These are phyloP conservation scores for Aquanectria penicillioides DNA, from an alignment of 2,329 filamentous ascomycete genomes.

Conservation along the genomic window DNA sequence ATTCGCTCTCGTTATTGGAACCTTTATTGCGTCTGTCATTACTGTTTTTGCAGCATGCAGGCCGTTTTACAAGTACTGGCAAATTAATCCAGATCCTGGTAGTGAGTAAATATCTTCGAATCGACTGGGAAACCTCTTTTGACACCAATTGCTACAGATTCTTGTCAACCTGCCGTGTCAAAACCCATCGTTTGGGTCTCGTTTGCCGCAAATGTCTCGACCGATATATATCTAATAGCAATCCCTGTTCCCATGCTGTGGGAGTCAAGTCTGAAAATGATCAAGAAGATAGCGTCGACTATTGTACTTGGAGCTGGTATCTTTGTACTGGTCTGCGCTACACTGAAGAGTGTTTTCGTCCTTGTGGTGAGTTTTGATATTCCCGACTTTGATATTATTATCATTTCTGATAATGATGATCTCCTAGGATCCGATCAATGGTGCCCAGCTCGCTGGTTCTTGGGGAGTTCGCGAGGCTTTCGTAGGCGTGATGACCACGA, in stretches of 20 bases:
- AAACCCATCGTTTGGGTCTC: slow-evolving; percentile 60
- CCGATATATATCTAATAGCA: slow-evolving; percentile 66
- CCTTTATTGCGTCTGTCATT: slow-evolving; percentile 60
- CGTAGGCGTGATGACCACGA: slow-evolving; percentile 53
- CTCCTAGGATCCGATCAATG: slow-evolving; percentile 48
- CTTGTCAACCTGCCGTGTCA: slow-evolving; percentile 59
- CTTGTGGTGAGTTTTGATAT: slow-evolving; percentile 41
- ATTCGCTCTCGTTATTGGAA: slow-evolving; percentile 56
- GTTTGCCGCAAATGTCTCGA: slow-evolving; percentile 61
- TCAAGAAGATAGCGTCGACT: slow-evolving; percentile 50
- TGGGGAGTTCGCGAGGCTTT: slow-evolving; percentile 55
- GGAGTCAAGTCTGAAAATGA: slow-evolving; percentile 44
- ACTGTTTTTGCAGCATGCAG: slow-evolving; percentile 61
- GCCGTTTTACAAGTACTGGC: slow-evolving; percentile 64
- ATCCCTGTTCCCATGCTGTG: slow-evolving; percentile 64
- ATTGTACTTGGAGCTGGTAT: slow-evolving; percentile 52
- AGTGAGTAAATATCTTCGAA: slow-evolving; percentile 55
- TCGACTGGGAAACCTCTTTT: too few relatives aligned
- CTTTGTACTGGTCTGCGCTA: slow-evolving; percentile 51
- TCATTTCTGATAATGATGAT: neutral
- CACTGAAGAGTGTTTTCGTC: slow-evolving; percentile 50
- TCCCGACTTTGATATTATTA: neutral
- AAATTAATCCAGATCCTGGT: slow-evolving; percentile 67
- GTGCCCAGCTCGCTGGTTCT: slow-evolving; percentile 49
- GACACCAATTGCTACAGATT: slow-evolving; percentile 43